A percentile compares a stretch with the other conserved stretches of the same genome.
phyloP scores from a whole-genome alignment of 2,329 filamentous ascomycete genomes.

The Neofusicoccum laricinum region DNA sequence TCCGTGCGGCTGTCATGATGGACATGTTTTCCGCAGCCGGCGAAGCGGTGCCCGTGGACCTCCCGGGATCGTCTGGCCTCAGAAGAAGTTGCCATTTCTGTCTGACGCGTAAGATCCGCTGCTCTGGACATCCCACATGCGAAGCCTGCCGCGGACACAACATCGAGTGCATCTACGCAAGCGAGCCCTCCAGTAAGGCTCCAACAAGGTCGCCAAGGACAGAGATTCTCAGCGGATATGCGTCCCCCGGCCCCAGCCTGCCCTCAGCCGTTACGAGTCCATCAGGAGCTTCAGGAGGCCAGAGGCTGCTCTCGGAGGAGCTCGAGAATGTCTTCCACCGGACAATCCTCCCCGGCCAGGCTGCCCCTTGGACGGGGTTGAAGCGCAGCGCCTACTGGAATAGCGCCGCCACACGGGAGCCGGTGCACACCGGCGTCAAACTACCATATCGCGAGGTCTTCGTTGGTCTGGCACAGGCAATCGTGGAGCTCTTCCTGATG shows the following conservation, averaged over 20 bases:
- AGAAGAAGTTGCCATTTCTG: conserved; percentile 23
- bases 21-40: background rate
- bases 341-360: background rate
- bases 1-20: background rate
- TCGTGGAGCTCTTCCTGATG: background rate
- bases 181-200: conserved; percentile 19
- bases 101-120: conserved; percentile 21
- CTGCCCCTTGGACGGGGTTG: background rate
- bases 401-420: background rate
- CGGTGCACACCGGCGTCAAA: background rate
- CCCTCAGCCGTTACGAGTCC: background rate
- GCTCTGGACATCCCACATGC: conserved; percentile 22
- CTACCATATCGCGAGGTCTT: conserved; percentile 4
- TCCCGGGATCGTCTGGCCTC: background rate
- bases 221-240: background rate
- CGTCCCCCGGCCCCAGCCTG: background rate
- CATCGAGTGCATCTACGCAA: conserved; percentile 22
- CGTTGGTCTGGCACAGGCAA: background rate
- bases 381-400: background rate
- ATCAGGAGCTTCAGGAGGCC: background rate
- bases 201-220: background rate
- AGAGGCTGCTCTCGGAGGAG: background rate
- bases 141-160: conserved; percentile 21
- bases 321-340: background rate
- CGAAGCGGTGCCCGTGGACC: background rate